phyloP scores from a whole-genome alignment of 2,329 filamentous ascomycete species.

The Fusarium sp. region DNA sequence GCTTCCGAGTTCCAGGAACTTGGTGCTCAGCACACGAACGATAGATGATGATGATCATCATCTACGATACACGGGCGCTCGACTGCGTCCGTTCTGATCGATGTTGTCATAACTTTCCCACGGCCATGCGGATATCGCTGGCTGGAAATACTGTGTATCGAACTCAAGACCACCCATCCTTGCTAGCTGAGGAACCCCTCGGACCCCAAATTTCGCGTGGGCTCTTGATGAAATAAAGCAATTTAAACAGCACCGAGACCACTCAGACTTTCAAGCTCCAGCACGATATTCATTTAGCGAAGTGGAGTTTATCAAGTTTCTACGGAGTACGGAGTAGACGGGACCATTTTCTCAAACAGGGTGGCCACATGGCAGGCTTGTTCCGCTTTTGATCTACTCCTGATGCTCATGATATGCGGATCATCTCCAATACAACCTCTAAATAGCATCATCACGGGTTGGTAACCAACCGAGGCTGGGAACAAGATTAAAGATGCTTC shows the following conservation, averaged over 20 bases:
- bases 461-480: neutral
- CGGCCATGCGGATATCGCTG: neutral
- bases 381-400: conserved; percentile 25
- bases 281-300: neutral
- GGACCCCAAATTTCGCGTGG: conserved; percentile 29
- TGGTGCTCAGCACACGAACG: neutral
- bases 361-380: conserved; percentile 38
- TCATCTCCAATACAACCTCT: conserved; percentile 3
- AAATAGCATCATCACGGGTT: conserved; percentile 4
- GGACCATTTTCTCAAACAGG: conserved; percentile 13
- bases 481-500: neutral
- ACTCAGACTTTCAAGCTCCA: conserved; percentile 1
- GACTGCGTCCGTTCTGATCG: neutral
- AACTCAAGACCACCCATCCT: conserved; percentile 11
- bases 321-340: too few relatives aligned
- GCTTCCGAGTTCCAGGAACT: conserved; percentile 1
- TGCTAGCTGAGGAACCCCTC: conserved; percentile 16
- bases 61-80: conserved; percentile 6
- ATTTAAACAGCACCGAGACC: conserved; percentile 33
- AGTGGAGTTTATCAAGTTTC: conserved; percentile 24
- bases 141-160: neutral
- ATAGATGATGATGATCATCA: neutral
- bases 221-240: conserved; percentile 38
- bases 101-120: neutral
- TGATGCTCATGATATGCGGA: conserved; percentile 1